phyloP scores from a whole-genome alignment of 805 yeast genomes.

The Cyberlindnera japonica region DNA sequence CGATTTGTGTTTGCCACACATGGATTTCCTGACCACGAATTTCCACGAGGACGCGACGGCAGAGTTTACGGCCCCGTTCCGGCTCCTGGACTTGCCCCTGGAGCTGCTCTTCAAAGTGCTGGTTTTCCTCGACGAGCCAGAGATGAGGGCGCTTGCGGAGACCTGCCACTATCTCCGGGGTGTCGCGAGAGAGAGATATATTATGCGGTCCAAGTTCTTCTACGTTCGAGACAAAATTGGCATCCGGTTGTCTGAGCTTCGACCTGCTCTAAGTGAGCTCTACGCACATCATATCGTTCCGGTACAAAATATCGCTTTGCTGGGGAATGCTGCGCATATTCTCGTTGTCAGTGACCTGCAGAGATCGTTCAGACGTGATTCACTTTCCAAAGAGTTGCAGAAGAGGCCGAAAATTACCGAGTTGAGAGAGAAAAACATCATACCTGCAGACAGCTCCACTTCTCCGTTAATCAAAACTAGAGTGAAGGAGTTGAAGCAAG shows the following conservation, averaged over 20 bases:
- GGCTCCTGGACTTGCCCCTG: conserved; percentile 24
- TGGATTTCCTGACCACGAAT: conserved; percentile 27
- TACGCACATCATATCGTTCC: conserved; percentile 22
- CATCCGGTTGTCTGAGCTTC: conserved; percentile 12
- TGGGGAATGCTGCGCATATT: conserved; percentile 7
- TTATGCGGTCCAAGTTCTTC: conserved; percentile 21
- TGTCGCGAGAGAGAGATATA: conserved; percentile 22
- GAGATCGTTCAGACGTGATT: conserved; percentile 20
- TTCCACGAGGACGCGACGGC: conserved; percentile 14
- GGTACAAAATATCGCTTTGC: conserved; percentile 5
- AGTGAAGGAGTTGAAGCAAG: conserved; percentile 14
- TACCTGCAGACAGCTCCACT: conserved; percentile 7
- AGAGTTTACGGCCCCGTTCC: conserved; percentile 17
- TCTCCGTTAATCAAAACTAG: conserved; percentile 10
- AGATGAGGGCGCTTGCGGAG: conserved; percentile 14
- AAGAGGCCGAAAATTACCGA: conserved; percentile 21
- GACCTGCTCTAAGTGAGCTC: conserved; percentile 16
- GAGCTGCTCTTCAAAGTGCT: conserved; percentile 23
- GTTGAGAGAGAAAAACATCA: conserved; percentile 20
- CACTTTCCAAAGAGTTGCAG: conserved; percentile 17
- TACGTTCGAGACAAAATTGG: conserved; percentile 22
- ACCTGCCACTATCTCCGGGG: conserved; percentile 20
- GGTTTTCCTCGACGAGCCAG: conserved; percentile 25
- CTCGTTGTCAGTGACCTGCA: conserved; percentile 10
- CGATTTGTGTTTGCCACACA: background rate